These are phyloP conservation scores for Penicillium bialowiezense DNA, from an alignment of 495 filamentous ascomycete species.

Conservation along the genomic window DNA sequence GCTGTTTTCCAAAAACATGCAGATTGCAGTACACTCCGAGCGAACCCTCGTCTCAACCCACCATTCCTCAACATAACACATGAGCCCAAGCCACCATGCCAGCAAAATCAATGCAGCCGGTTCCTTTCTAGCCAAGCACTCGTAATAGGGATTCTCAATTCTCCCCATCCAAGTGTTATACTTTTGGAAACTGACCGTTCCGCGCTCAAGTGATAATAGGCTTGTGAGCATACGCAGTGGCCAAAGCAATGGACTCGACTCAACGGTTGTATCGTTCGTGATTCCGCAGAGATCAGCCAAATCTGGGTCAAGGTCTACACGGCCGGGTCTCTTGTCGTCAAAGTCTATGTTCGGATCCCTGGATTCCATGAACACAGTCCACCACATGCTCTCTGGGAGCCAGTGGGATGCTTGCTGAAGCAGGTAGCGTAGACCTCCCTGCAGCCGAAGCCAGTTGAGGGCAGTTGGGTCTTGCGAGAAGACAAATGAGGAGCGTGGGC, in stretches of 20 bases:
- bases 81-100: slow-evolving; percentile 43
- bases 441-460: slow-evolving; percentile 44
- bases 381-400: slow-evolving; percentile 41
- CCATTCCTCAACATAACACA: slow-evolving; percentile 32
- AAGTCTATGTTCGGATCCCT: slow-evolving; percentile 20
- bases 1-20: slow-evolving; percentile 38
- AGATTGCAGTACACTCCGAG: slow-evolving; percentile 47
- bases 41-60: slow-evolving; percentile 38
- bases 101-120: slow-evolving; percentile 43
- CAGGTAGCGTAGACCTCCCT: slow-evolving; percentile 40
- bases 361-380: slow-evolving; percentile 31
- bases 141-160: slow-evolving; percentile 29
- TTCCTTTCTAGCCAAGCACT: slow-evolving; percentile 35
- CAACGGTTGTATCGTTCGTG: slow-evolving; percentile 30
- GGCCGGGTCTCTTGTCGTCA: slow-evolving; percentile 29
- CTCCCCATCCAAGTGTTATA: slow-evolving; percentile 38
- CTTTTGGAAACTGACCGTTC: slow-evolving; percentile 11
- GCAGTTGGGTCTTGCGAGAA: slow-evolving; percentile 28
- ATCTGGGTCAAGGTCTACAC: slow-evolving; percentile 31
- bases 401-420: slow-evolving; percentile 28
- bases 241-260: slow-evolving; percentile 39
- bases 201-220: slow-evolving; percentile 23
- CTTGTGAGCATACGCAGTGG: slow-evolving; percentile 36
- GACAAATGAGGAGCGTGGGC: slow-evolving; percentile 42
- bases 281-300: slow-evolving; percentile 42